Evolutionary conservation across 192 early-diverging fungal genomes (phyloP).

Genomic region (Entophlyctis luteolus): DNA sequence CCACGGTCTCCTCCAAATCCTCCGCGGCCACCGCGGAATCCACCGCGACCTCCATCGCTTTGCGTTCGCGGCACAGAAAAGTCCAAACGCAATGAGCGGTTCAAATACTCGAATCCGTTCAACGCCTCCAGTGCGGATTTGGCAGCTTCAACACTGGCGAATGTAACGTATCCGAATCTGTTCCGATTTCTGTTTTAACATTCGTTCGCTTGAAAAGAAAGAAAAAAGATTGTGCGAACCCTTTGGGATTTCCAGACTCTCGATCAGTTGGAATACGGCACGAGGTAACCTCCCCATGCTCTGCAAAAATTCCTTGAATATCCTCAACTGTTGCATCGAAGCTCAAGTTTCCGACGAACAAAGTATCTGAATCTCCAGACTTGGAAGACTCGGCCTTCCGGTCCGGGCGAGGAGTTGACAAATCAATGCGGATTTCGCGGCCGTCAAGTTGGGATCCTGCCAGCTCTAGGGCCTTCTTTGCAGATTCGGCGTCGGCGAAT

Average conservation of each 20-base stretch:
- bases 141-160: constrained; percentile 43
- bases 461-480: constrained; percentile 64
- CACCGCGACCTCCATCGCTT: constrained; percentile 30
- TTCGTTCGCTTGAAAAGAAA: too few relatives aligned
- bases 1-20: constrained; percentile 43
- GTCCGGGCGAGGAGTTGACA: constrained; percentile 52
- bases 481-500: constrained; percentile 62
- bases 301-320: constrained; percentile 48
- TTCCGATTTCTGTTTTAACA: too few relatives aligned
- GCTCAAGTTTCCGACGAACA: constrained; percentile 78
- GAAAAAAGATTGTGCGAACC: constrained; percentile 33
- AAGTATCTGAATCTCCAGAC: constrained; percentile 59
- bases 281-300: constrained; percentile 58
- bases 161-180: constrained; percentile 52
- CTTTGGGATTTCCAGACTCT: constrained; percentile 71
- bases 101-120: constrained; percentile 73
- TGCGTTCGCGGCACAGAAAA: constrained; percentile 56
- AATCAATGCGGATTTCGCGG: constrained; percentile 73
- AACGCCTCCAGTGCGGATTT: constrained; percentile 63
- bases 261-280: constrained; percentile 71
- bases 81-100: constrained; percentile 83
- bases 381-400: constrained; percentile 46
- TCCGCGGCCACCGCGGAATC: constrained; percentile 35
- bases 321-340: constrained; percentile 66
- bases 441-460: constrained; percentile 76